phyloP scores from a whole-genome alignment of 805 yeast species.

The Ogataea corticis region DNA sequence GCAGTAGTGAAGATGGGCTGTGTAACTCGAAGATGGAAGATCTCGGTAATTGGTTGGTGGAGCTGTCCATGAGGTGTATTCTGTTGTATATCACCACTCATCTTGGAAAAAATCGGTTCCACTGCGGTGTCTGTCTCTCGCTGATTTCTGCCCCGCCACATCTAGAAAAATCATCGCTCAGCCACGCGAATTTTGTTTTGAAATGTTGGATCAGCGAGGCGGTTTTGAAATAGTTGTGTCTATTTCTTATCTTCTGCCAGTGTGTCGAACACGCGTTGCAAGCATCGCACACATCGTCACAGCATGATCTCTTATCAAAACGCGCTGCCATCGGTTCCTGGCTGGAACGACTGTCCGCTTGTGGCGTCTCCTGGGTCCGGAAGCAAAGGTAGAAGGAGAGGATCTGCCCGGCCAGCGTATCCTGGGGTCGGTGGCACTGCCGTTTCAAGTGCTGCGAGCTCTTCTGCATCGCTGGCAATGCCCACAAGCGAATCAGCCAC shows the following conservation, averaged over 20 bases:
- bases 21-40: too few relatives aligned
- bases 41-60: too few relatives aligned
- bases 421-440: background rate
- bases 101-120: too few relatives aligned
- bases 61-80: too few relatives aligned
- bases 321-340: constrained; percentile 33
- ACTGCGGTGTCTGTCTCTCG: too few relatives aligned
- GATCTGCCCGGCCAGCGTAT: constrained; percentile 3
- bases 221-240: too few relatives aligned
- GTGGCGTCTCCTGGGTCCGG: constrained; percentile 23
- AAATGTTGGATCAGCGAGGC: background rate
- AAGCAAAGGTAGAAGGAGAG: constrained; percentile 1
- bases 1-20: too few relatives aligned
- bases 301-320: constrained; percentile 27
- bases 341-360: constrained; percentile 65
- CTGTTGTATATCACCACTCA: too few relatives aligned
- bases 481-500: constrained; percentile 5
- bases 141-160: too few relatives aligned
- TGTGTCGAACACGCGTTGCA: too few relatives aligned
- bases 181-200: background rate
- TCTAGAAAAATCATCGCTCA: too few relatives aligned
- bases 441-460: background rate
- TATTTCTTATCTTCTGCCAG: too few relatives aligned
- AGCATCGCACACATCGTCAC: background rate
- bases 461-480: background rate